Percentiles rank a stretch among this genome's conserved stretches.
These are phyloP conservation scores for Pugionium cornutum DNA, from an alignment of 345 rosid genomes.

Conservation along the genomic window DNA sequence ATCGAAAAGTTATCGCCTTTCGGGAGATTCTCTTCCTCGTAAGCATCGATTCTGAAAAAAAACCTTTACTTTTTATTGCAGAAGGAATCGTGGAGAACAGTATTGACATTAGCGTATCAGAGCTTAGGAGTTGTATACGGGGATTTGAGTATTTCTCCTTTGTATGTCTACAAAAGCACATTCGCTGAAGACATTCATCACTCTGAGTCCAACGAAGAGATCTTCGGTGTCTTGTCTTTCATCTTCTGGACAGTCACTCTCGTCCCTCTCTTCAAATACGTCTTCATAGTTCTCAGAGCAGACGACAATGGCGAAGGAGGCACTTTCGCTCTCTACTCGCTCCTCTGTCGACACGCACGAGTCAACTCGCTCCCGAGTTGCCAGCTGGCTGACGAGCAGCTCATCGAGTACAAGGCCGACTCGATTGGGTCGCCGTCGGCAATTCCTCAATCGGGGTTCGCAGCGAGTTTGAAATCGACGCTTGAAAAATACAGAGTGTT, in stretches of 20 bases:
- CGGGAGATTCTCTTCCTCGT: conserved; percentile 11
- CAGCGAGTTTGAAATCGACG: conserved; percentile 58
- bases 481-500: conserved; percentile 66
- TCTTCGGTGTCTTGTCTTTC: conserved; percentile 83
- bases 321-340: conserved; percentile 86
- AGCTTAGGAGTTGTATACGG: conserved; percentile 97
- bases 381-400: conserved; percentile 78
- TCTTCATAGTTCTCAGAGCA: conserved; percentile 75
- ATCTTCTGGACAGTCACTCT: conserved; percentile 89
- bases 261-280: conserved; percentile 82
- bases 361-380: conserved; percentile 78
- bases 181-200: conserved; percentile 76
- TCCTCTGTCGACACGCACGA: conserved; percentile 85
- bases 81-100: conserved; percentile 84
- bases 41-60: conserved; percentile 15
- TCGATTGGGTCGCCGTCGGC: conserved; percentile 20
- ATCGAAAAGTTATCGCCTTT: conserved; percentile 7
- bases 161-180: conserved; percentile 80
- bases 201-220: conserved; percentile 84
- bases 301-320: conserved; percentile 97
- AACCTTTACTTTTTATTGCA: conserved; percentile 38
- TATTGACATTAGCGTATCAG: conserved; percentile 75
- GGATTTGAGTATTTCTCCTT: conserved; percentile 83
- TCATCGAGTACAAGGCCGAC: conserved; percentile 63
- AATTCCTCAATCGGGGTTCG: conserved; percentile 47